Conservation (phyloP, 2,329 filamentous ascomycete species). For the Clonostachys chloroleuca region DNA sequence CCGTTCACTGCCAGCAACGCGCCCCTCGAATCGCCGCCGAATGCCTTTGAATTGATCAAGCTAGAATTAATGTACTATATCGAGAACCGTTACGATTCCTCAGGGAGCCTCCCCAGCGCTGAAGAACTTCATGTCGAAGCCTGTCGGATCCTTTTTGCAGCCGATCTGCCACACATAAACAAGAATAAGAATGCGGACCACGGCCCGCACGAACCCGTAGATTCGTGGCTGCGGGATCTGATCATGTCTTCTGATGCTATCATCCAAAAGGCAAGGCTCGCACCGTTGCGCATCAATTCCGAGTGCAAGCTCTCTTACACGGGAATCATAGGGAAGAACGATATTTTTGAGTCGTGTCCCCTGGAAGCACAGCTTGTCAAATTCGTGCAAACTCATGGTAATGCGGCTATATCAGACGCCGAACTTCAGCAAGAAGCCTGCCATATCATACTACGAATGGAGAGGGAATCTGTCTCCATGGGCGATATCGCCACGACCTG, state of each 20-base stretch:
- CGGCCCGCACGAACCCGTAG: background rate
- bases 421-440: conserved; percentile 13
- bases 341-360: conserved; percentile 17
- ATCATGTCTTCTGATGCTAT: conserved; percentile 8
- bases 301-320: conserved; percentile 11
- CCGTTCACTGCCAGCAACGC: conserved; percentile 12
- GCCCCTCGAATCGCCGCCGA: conserved; percentile 8
- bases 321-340: conserved; percentile 16
- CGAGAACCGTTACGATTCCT: conserved; percentile 11
- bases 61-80: conserved; percentile 22
- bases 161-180: conserved; percentile 6
- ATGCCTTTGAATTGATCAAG: conserved; percentile 27
- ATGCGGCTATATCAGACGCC: conserved; percentile 5
- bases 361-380: conserved; percentile 12
- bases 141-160: conserved; percentile 18
- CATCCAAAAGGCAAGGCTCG: conserved; percentile 9
- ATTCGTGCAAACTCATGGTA: conserved; percentile 6
- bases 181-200: background rate
- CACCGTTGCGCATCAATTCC: conserved; percentile 12
- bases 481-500: conserved; percentile 15
- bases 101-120: conserved; percentile 9
- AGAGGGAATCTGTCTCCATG: conserved; percentile 10
- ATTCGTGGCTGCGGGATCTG: conserved; percentile 18
- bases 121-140: conserved; percentile 13
- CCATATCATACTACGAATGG: conserved; percentile 8